Evolutionary conservation across 306 rosid species (phyloP), one percentile per base, ranked within the genome.

Genomic region (Delonix regia): DNA sequence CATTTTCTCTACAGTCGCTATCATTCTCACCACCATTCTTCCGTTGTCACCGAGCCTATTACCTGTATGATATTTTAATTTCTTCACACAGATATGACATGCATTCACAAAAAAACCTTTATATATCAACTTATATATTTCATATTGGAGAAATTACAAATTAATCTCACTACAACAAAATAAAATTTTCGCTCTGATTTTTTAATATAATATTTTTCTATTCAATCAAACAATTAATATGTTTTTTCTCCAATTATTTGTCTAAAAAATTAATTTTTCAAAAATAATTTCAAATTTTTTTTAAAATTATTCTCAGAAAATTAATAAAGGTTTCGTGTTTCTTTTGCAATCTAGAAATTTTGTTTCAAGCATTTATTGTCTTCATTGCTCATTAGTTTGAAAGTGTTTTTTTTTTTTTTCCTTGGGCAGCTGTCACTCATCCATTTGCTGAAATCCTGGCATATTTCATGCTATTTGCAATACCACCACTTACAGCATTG

Each of bases 381-480:
- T 13, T 65, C 38, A 66, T 21, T 18, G 13, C 5, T 44, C 39
- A 24, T 39, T 2, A 71, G 1, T 52, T 9, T 55, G 9, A 42
- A 55, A 47, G 0, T 22, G 24, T 1, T 1, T 21, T 27, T 28
- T 4, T 49, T 1, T 30, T 71, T 30, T 11, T n/a, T 8, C 4
- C 5, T n/a, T 18, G 18, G 19, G 70, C 89, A 85, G 91, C 91
- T 81, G 87, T 88, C 42, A 49, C 3, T 61, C 91, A 88, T 63
- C 91, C 91, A 80, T 88, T 88, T 77, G 89, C 86, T 9, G 91
- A 88, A 60, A 83, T 57, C 77, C 15, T 88, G 15, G 80, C 77
- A 64, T 88, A 88, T 48, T 78, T 78, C 74, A 0, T 39, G 56
- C 83, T 85, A 1, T 88, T 88, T 27, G 61, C 61, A 9, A 55